phyloP scores from a whole-genome alignment of 1,139 yeast genomes.

The Diutina siamensis region DNA sequence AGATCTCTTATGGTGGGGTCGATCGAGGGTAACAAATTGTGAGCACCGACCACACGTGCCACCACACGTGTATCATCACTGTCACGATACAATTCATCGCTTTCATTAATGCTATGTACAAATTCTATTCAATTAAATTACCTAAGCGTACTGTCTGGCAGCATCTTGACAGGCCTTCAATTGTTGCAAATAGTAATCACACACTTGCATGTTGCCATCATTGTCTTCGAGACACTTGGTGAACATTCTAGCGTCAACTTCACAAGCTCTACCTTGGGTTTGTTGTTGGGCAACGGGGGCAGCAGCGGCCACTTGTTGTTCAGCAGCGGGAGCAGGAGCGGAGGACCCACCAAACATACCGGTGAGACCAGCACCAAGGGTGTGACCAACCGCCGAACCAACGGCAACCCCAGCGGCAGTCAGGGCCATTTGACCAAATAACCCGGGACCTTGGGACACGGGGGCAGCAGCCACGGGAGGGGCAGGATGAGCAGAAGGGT shows the following conservation, averaged over 20 bases:
- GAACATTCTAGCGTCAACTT: slow-evolving; percentile 85
- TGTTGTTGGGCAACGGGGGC: slow-evolving; percentile 30
- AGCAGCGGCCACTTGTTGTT: slow-evolving; percentile 23
- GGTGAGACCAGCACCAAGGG: slow-evolving; percentile 88
- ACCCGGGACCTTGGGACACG: slow-evolving; percentile 54
- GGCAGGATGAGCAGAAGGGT: slow-evolving; percentile 26
- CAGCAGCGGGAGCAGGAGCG: slow-evolving; percentile 39
- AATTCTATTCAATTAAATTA: too few species aligned
- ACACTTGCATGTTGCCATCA: slow-evolving; percentile 89
- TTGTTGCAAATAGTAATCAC: slow-evolving; percentile 95
- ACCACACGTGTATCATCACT: too few species aligned
- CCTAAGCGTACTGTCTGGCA: slow-evolving; percentile 54
- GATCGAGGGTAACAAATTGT: too few species aligned
- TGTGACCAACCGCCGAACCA: slow-evolving; percentile 94
- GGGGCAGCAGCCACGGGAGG: slow-evolving; percentile 1
- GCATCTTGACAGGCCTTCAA: slow-evolving; percentile 97
- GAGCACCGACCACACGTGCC: too few species aligned
- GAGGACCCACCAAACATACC: slow-evolving; percentile 81
- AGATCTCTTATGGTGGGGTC: too few species aligned
- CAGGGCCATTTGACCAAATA: slow-evolving; percentile 94
- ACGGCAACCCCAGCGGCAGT: slow-evolving; percentile 99
- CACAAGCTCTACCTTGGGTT: slow-evolving; percentile 57
- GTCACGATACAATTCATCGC: too few species aligned
- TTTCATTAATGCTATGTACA: slow-evolving; percentile 2
- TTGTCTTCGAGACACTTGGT: slow-evolving; percentile 92